Base-by-base conservation (phyloP, 2,329 filamentous ascomycete species). In the Colletotrichum chrysophilum region DNA sequence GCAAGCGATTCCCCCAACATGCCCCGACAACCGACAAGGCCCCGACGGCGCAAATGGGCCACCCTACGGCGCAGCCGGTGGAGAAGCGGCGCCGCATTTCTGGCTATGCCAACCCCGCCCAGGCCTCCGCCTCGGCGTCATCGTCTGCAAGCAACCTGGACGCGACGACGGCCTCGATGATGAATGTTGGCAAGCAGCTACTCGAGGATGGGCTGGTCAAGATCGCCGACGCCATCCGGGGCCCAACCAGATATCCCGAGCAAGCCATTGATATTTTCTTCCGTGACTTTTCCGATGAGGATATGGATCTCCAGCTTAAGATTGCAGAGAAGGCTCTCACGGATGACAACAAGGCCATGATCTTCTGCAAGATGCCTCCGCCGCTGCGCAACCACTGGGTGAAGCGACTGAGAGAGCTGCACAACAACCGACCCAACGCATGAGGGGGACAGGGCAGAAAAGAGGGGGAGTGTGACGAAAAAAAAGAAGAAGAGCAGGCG, bases 331-430 rank as follows among this genome's bases (percentile, higher is more conserved):
- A 89, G 76, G 87, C 90, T 2, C 84, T 92, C 30, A 87, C 89
- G n/a, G 89, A 91, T 77, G 88, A 91, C 77, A 89, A 88, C 79
- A 91, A 91, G 80, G 91, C 90, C 34, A 89, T 92, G 86, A 87
- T 92, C 56, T 92, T 92, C 77, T 91, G 90, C 84, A 92, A 92
- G 83, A 92, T 92, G 89, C 88, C 90, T 0, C 82, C 85, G 4
- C 80, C 82, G 13, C 81, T 92, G 76, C 85, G 90, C 64, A 85
- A 87, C 75, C 90, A 92, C 78, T 92, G 90, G 90, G 88, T 92
- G 3, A 88, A 86, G 79, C 83, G 88, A 70, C 82, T 91, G 70
- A 82, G 89, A 30, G 89, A 91, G 77, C 82, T 86, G 65, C 85
- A 87, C 71, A 85, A 84, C 74, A 76, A 76, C 64, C 73, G 74